Base-by-base conservation (phyloP, 257 asterid genomes). In the Solanum chaucha region DNA sequence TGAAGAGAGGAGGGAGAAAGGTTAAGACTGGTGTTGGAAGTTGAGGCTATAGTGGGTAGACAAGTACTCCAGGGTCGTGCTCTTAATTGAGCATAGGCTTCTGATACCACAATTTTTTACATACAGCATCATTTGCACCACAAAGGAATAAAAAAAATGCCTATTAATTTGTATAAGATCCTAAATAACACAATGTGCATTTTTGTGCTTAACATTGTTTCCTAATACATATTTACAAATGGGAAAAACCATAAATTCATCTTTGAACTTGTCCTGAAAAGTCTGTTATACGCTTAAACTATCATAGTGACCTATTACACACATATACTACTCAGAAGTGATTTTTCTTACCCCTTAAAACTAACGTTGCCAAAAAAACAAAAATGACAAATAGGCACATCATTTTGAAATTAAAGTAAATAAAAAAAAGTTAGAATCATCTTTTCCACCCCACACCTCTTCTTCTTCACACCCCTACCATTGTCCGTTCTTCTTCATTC, bases 201-300 rank as follows among this genome's bases (percentile, higher is more conserved):
- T 19, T 48, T 48, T 48, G 59, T 48, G 59, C 20, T 48, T 48
- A 48, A 14, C 59, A 48, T 15, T 48, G 59, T 48, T 48, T 48
- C 59, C 59, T 48, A 48, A 15, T 48, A 48, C 22, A 48, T 15
- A 48, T 48, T 48, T 48, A 48, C 59, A 48, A 48, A 48, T 48
- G 61, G 8, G 20, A 51, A 51, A 51, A 15, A 2, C 0, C 20
- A 0, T 51, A 51, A 51, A 15, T 51, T 51, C 3, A 0, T 15
- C 0, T 0, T 51, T 51, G 22, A 14, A 15, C 3, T 17, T 15
- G 3, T 51, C 22, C 2, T 2, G 0, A 15, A 48, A 48, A 48
- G 22, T 48, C 22, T 2, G 0, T 51, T 51, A 6, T 3, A 51
- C 3, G 9, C 3, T 15, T 51, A 51, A 51, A 51, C 22, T 15